phyloP scores from a whole-genome alignment of 805 yeast genomes.

The Zygotorulaspora danielsina region DNA sequence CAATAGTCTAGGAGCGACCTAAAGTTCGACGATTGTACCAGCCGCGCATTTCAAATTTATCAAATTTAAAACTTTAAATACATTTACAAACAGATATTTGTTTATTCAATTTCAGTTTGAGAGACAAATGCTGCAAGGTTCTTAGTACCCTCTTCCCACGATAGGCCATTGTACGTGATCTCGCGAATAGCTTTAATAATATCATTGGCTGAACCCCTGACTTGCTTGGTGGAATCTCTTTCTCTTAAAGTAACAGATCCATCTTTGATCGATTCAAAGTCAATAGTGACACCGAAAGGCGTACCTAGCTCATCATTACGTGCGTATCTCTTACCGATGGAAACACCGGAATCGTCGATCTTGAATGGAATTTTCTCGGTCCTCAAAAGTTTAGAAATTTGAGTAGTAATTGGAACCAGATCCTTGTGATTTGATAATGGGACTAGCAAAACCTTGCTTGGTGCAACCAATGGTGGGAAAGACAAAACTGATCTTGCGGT shows the following conservation, averaged over 20 bases:
- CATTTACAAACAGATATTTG: background rate
- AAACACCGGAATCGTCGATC: conserved; percentile 94
- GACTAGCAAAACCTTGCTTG: conserved; percentile 92
- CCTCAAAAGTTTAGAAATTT: conserved; percentile 69
- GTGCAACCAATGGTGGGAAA: conserved; percentile 93
- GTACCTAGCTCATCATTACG: conserved; percentile 98
- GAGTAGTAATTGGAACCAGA: conserved; percentile 67
- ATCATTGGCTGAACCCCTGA: conserved; percentile 80
- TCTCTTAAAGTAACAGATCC: conserved; percentile 91
- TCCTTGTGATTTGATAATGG: conserved; percentile 86
- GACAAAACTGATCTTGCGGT: conserved; percentile 85
- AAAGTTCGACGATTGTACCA: no score
- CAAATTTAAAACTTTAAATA: background rate
- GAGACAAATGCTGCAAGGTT: conserved; percentile 68
- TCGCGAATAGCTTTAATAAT: conserved; percentile 68
- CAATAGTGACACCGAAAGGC: conserved; percentile 96
- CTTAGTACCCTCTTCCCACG: conserved; percentile 86
- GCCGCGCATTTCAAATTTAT: background rate
- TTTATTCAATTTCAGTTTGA: conserved; percentile 43
- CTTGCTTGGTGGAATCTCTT: conserved; percentile 95
- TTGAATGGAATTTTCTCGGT: conserved; percentile 84
- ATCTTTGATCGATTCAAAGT: conserved; percentile 87
- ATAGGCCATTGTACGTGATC: conserved; percentile 65
- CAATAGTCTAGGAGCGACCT: no score
- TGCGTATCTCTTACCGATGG: conserved; percentile 96